Conservation (phyloP, 1,284 basidiomycete species). For the Trametes sp. region DNA sequence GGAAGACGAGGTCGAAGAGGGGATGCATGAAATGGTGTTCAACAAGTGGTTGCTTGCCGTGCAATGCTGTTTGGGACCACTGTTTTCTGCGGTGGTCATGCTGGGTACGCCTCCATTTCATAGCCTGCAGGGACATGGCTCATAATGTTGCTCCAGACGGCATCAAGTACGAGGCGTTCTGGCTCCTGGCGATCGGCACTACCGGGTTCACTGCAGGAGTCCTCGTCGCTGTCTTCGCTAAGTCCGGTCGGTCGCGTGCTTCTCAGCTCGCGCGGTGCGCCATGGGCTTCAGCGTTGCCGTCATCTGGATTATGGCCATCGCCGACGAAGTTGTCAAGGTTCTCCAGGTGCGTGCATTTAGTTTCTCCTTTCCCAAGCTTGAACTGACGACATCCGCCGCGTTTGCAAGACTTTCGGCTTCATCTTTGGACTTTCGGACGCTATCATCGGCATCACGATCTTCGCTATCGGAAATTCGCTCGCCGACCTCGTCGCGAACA, state of each 20-base stretch:
- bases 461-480: constrained; percentile 97
- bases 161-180: constrained; percentile 58
- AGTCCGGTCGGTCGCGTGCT: constrained; percentile 64
- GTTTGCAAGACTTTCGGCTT: constrained; percentile 81
- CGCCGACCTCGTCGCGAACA: constrained; percentile 96
- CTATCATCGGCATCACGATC: constrained; percentile 95
- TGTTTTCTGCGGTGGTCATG: constrained; percentile 78
- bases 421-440: constrained; percentile 95
- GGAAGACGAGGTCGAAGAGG: constrained; percentile 70
- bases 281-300: constrained; percentile 87
- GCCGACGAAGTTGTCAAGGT: constrained; percentile 94
- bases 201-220: constrained; percentile 62
- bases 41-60: constrained; percentile 84
- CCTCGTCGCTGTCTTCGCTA: constrained; percentile 68
- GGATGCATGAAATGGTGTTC: constrained; percentile 69
- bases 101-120: constrained; percentile 70
- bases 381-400: neutral
- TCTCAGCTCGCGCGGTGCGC: constrained; percentile 81
- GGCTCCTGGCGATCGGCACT: constrained; percentile 62
- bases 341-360: constrained; percentile 64
- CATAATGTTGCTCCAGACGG: constrained; percentile 52
- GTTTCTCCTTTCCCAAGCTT: neutral
- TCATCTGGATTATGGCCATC: constrained; percentile 96
- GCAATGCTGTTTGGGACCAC: constrained; percentile 82
- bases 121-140: neutral